Base-by-base conservation (phyloP, 208 protist species). In the Acanthamoeba castellanii region DNA sequence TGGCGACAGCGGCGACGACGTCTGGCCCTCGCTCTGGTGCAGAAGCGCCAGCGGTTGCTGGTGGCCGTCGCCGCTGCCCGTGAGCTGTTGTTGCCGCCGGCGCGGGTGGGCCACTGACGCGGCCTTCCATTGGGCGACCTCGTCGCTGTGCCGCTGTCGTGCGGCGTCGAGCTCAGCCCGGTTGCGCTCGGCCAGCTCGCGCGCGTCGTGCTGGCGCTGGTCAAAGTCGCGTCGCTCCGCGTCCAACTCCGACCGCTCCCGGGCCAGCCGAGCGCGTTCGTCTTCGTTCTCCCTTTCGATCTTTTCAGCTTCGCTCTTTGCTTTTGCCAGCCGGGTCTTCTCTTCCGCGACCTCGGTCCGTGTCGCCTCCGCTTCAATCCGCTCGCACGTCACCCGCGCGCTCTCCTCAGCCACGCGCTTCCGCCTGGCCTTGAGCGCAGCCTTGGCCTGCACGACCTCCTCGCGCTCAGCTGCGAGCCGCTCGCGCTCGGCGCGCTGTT, bases 401-500 rank as follows among this genome's bases (percentile, higher is more conserved):
- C 68, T 11, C 68, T 81, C 72, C 34, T 3, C 72, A 0, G n/a
- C 34, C 72, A 81, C 13, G n/a, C 3, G 18, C 37, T 13, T 42
- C 32, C 72, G n/a, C 8, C 22, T 34, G 20, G 8, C 72, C 37
- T 81, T 34, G 5, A 50, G 37, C 14, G n/a, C 34, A 9, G 18
- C 7, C 8, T n/a, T 6, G 20, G 30, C 27, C 0, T 8, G 47
- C 32, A 2, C 50, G 30, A 87, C 30, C n/a, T 87, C 50, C 8
- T 32, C 27, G 25, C 70, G 70, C 2, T 78, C 70, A 2, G 70
- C 11, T 11, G 0, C 20, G 30, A 78, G 70, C 9, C 37, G 34
- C 27, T 32, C 70, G 20, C 74, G 74, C 37, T 82, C 74, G 37
- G 42, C 72, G 37, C 72, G 72, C 72, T 50, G 72, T n/a, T 81